Percentiles rank a stretch among this genome's conserved stretches.
These are phyloP conservation scores for Artemisia argyi DNA, from an alignment of 129 eudicot genomes.

Conservation along the genomic window DNA sequence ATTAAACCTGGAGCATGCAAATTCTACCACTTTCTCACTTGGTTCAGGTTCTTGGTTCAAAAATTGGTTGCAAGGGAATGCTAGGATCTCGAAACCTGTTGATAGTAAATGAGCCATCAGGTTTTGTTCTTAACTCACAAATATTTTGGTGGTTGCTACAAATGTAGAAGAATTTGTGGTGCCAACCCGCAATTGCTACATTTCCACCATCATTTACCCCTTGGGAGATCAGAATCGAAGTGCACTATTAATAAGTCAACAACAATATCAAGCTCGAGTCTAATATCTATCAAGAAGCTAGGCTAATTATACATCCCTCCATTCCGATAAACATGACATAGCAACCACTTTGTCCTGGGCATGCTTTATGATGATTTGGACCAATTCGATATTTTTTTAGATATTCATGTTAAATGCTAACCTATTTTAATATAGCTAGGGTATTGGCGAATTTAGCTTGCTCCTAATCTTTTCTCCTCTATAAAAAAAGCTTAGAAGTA, in stretches of 20 bases:
- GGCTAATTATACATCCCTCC: background rate
- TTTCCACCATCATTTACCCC: constrained; percentile 1
- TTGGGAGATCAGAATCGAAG: background rate
- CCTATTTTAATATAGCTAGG: no score
- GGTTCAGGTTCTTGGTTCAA: constrained; percentile 85
- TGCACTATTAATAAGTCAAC: background rate
- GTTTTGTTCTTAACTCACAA: constrained; percentile 4
- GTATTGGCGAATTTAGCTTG: no score
- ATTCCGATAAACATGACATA: no score
- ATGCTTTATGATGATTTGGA: background rate
- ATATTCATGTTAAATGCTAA: no score
- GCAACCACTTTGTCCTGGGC: background rate
- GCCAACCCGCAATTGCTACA: background rate
- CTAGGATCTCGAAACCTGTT: constrained; percentile 83
- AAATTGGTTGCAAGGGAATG: constrained; percentile 96
- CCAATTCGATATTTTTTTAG: no score
- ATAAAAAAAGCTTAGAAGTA: no score
- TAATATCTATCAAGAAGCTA: constrained; percentile 4
- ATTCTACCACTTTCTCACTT: constrained; percentile 64
- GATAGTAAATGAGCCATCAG: constrained; percentile 17
- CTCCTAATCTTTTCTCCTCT: no score
- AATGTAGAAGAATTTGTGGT: background rate
- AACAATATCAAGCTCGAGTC: background rate
- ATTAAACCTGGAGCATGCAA: constrained; percentile 81
- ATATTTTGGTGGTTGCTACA: background rate